phyloP scores from a whole-genome alignment of 106 monocot genomes.

The Phalaenopsis equestris region DNA sequence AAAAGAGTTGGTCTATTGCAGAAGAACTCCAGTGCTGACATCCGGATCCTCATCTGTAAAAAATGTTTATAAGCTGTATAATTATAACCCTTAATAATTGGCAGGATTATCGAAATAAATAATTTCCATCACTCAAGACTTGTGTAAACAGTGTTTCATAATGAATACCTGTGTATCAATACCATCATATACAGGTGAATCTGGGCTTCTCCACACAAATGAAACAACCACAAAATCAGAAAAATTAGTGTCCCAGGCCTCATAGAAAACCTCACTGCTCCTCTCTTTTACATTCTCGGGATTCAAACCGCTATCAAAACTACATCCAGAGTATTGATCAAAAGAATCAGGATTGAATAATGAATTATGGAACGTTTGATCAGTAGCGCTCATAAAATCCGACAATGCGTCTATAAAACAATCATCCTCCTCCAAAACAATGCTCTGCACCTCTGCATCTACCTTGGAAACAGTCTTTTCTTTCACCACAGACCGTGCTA shows the following conservation, averaged over 20 bases:
- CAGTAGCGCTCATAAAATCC: slow-evolving; percentile 58
- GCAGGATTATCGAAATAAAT: background rate
- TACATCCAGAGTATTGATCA: slow-evolving; percentile 14
- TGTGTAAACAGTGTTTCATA: background rate
- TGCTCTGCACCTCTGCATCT: slow-evolving; percentile 10
- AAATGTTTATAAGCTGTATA: background rate
- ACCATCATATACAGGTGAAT: slow-evolving; percentile 76
- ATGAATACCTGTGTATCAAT: slow-evolving; percentile 76
- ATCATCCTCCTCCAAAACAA: slow-evolving; percentile 71
- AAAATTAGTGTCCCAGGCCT: slow-evolving; percentile 50
- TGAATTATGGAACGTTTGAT: slow-evolving; percentile 32
- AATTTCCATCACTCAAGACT: background rate
- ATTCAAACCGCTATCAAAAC: slow-evolving; percentile 16
- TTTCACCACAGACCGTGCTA: slow-evolving; percentile 59
- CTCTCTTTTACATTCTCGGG: slow-evolving; percentile 24
- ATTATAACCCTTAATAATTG: background rate
- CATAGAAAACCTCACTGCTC: slow-evolving; percentile 66
- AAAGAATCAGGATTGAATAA: slow-evolving; percentile 8
- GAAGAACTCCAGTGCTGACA: slow-evolving; percentile 84
- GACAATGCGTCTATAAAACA: slow-evolving; percentile 77
- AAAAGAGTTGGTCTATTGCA: slow-evolving; percentile 89
- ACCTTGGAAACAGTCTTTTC: slow-evolving; percentile 13
- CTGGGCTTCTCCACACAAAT: slow-evolving; percentile 63
- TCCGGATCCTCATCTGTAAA: slow-evolving; percentile 83
- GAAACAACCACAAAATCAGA: slow-evolving; percentile 80